These are phyloP conservation scores for Torulaspora quercuum DNA, from an alignment of 805 yeast genomes.

Conservation along the genomic window DNA sequence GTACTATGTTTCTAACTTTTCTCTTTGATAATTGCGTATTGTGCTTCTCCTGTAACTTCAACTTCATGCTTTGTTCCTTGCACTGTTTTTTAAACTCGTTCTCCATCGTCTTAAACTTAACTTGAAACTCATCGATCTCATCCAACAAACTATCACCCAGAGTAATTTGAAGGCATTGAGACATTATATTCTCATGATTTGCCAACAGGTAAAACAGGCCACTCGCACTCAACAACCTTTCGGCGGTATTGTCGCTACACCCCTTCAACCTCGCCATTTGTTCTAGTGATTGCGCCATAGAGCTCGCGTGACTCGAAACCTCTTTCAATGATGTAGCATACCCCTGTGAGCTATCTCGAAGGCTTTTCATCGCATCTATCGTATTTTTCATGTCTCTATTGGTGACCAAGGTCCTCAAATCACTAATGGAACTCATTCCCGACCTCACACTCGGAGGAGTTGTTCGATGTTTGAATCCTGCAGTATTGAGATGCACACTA, in stretches of 20 bases:
- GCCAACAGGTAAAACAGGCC: slow-evolving; percentile 75
- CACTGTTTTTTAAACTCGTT: slow-evolving; percentile 51
- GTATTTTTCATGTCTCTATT: slow-evolving; percentile 55
- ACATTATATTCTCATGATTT: slow-evolving; percentile 70
- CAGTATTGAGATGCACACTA: slow-evolving; percentile 6
- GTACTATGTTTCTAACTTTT: slow-evolving; percentile 60
- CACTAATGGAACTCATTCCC: slow-evolving; percentile 51
- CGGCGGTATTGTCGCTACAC: slow-evolving; percentile 50
- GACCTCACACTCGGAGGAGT: slow-evolving; percentile 42
- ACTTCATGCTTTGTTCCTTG: slow-evolving; percentile 47
- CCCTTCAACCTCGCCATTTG: slow-evolving; percentile 60
- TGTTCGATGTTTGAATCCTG: slow-evolving; percentile 16
- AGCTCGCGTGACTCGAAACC: slow-evolving; percentile 56
- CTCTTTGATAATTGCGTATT: slow-evolving; percentile 56
- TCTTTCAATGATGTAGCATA: slow-evolving; percentile 42
- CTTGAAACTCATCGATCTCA: slow-evolving; percentile 45
- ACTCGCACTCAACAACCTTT: slow-evolving; percentile 66
- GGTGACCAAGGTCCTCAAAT: slow-evolving; percentile 58
- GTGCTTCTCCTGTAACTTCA: slow-evolving; percentile 59
- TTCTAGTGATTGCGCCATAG: slow-evolving; percentile 69
- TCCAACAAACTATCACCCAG: slow-evolving; percentile 52
- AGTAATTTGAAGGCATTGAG: slow-evolving; percentile 51
- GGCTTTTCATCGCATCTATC: slow-evolving; percentile 46
- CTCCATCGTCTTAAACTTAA: slow-evolving; percentile 47
- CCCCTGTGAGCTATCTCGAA: slow-evolving; percentile 45